Percentiles rank a stretch among this genome's conserved stretches.
phyloP scores from a whole-genome alignment of 2,329 filamentous ascomycete species.

The Lizonia empirigonia region DNA sequence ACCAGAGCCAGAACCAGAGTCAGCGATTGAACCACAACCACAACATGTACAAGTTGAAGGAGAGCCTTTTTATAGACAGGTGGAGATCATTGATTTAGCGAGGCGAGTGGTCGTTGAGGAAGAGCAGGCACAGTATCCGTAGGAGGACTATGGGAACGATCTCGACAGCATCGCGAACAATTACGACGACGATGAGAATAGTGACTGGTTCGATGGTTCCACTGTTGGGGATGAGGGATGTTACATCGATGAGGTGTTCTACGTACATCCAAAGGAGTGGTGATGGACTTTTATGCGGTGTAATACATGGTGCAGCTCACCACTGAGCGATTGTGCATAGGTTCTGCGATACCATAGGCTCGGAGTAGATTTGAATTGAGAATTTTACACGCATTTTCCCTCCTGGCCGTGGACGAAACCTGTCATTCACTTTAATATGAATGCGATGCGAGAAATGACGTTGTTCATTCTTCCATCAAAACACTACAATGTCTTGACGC shows the following conservation, averaged over 20 bases:
- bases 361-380: neutral
- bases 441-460: neutral
- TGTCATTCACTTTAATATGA: neutral
- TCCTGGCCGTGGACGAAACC: no score
- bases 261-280: neutral
- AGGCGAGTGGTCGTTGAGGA: neutral
- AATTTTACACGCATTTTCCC: neutral
- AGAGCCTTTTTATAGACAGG: neutral
- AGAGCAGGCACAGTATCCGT: neutral
- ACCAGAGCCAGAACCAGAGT: neutral
- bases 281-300: neutral
- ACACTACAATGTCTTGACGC: neutral
- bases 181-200: neutral
- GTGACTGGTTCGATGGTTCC: neutral
- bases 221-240: neutral
- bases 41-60: neutral
- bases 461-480: neutral
- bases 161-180: constrained; percentile 3
- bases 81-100: neutral
- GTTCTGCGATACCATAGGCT: neutral
- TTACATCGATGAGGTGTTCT: neutral
- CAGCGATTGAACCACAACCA: neutral
- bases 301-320: constrained; percentile 2
- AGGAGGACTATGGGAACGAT: constrained; percentile 12
- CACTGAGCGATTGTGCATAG: neutral